Evolutionary conservation across 441 rosid genomes (phyloP).

Genomic region (Dalechampia spathulata): DNA sequence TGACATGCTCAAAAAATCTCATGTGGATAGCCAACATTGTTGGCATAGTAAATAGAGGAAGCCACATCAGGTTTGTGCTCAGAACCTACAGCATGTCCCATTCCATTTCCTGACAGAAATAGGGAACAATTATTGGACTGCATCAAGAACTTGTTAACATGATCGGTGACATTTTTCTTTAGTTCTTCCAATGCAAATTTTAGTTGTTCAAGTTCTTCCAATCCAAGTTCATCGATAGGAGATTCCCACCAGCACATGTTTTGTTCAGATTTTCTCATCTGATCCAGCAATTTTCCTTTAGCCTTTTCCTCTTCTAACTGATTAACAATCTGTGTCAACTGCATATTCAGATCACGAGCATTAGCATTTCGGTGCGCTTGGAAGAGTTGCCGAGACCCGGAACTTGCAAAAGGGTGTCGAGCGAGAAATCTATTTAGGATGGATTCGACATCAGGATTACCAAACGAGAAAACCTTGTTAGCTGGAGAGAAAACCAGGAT

Average conservation of each 20-base stretch:
- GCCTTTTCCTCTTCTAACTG: constrained; percentile 33
- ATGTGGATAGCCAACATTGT: constrained; percentile 15
- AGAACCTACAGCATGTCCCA: constrained; percentile 3
- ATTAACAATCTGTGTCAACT: constrained; percentile 17
- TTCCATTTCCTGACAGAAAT: constrained; percentile 5
- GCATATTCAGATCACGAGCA: constrained; percentile 26
- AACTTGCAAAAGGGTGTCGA: constrained; percentile 6
- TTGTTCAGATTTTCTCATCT: constrained; percentile 19
- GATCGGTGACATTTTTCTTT: constrained; percentile 16
- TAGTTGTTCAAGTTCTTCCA: constrained; percentile 22
- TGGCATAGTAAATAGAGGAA: background rate
- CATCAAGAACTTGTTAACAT: constrained; percentile 3
- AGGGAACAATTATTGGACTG: constrained; percentile 13
- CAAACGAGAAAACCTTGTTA: constrained; percentile 37
- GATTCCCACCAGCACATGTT: constrained; percentile 39
- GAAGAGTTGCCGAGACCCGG: constrained; percentile 2
- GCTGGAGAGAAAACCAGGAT: constrained; percentile 37
- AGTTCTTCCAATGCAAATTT: constrained; percentile 19
- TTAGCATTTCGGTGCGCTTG: constrained; percentile 35
- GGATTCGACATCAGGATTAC: constrained; percentile 37
- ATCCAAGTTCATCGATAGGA: constrained; percentile 30
- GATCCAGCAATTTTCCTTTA: constrained; percentile 26
- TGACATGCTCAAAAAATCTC: constrained; percentile 13
- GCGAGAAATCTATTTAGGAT: constrained; percentile 23
- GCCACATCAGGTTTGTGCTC: constrained; percentile 7